Conservation (phyloP, 305 asterid species). For the Fraxinus velutina region DNA sequence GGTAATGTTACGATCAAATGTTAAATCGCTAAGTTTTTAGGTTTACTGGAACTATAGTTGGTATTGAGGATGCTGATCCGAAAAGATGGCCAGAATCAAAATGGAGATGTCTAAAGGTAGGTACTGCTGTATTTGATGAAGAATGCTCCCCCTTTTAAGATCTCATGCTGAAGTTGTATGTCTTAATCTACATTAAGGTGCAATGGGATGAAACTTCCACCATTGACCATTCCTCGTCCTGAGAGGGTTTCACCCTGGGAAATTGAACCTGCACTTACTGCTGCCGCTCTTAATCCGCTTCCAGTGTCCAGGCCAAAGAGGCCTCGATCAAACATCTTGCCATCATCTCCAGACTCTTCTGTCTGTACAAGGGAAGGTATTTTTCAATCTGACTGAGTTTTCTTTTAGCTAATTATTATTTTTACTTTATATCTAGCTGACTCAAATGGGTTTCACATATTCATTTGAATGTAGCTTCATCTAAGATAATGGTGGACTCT, state of each 20-base stretch:
- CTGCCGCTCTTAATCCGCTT: constrained; percentile 69
- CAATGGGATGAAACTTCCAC: constrained; percentile 83
- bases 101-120: constrained; percentile 94
- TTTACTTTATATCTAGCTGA: neutral
- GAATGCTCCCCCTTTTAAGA: constrained; percentile 5
- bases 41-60: constrained; percentile 90
- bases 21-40: constrained; percentile 32
- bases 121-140: neutral
- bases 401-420: neutral
- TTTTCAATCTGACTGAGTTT: constrained; percentile 5
- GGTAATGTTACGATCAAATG: neutral
- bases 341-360: constrained; percentile 74
- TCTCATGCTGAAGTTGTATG: constrained; percentile 12
- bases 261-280: constrained; percentile 72
- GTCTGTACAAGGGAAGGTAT: constrained; percentile 81
- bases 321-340: constrained; percentile 62
- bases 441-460: constrained; percentile 14
- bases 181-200: constrained; percentile 39
- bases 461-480: constrained; percentile 40
- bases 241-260: constrained; percentile 96
- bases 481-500: constrained; percentile 64
- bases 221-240: constrained; percentile 53
- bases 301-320: constrained; percentile 69
- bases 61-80: constrained; percentile 71
- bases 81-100: constrained; percentile 76